Conservation (phyloP, 257 asterid species). For the Solanum chiquidenum region DNA sequence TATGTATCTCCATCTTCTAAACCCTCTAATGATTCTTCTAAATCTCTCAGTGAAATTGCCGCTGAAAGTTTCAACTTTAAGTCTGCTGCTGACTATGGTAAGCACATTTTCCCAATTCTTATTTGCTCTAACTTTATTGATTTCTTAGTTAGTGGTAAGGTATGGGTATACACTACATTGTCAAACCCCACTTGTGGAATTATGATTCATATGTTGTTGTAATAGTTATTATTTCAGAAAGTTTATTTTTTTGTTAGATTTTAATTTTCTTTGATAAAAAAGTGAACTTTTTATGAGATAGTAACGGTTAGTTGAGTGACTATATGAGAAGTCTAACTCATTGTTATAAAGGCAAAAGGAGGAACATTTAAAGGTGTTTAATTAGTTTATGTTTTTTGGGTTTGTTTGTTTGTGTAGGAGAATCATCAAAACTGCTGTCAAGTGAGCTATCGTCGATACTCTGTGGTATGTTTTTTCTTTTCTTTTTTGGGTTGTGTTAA, state of each 20-base stretch:
- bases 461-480: slow-evolving; percentile 23
- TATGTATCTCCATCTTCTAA: slow-evolving; percentile 14
- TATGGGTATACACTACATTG: not conserved
- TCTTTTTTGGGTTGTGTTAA: not conserved
- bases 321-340: not conserved
- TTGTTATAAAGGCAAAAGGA: not conserved
- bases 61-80: slow-evolving; percentile 25
- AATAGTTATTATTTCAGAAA: not conserved
- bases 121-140: not conserved
- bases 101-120: not conserved
- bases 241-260: not conserved
- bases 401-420: slow-evolving; percentile 15
- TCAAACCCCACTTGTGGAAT: not conserved
- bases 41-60: slow-evolving; percentile 18
- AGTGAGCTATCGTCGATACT: slow-evolving; percentile 28
- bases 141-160: not conserved
- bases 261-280: too few relatives aligned
- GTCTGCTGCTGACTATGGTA: slow-evolving; percentile 32
- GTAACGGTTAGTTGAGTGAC: not conserved
- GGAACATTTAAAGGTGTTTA: not conserved
- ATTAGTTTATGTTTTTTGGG: not conserved
- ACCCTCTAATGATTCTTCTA: not conserved
- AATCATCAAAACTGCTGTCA: slow-evolving; percentile 28
- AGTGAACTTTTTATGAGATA: not conserved
- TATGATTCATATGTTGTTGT: not conserved